These are phyloP conservation scores for Didymellaceae sp. DNA, from an alignment of 2,329 filamentous ascomycete genomes.

Conservation along the genomic window DNA sequence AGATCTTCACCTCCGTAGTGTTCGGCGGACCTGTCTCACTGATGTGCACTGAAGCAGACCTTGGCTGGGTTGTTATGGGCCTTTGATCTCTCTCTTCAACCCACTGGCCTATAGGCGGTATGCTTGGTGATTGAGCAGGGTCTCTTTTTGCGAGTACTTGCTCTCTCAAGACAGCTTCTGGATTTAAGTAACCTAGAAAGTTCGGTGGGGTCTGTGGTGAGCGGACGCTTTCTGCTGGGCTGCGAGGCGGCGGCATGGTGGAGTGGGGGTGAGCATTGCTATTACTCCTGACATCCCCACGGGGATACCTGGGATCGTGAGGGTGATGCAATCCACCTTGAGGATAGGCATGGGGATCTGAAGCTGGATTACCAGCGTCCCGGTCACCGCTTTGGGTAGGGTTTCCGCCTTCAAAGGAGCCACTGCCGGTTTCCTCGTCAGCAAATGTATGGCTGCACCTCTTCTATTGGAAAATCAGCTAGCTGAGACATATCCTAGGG, in stretches of 20 bases:
- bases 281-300: constrained; percentile 33
- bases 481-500: not conserved
- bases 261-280: constrained; percentile 30
- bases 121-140: constrained; percentile 36
- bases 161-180: constrained; percentile 55
- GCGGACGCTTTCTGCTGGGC: constrained; percentile 38
- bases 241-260: constrained; percentile 43
- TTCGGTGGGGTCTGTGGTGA: constrained; percentile 46
- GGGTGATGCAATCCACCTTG: constrained; percentile 31
- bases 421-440: constrained; percentile 44
- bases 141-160: constrained; percentile 47
- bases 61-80: constrained; percentile 29
- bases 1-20: constrained; percentile 40
- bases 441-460: constrained; percentile 52
- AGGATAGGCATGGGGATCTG: constrained; percentile 36
- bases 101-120: constrained; percentile 46
- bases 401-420: constrained; percentile 43
- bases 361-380: constrained; percentile 39
- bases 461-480: constrained; percentile 38
- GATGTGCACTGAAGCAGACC: constrained; percentile 31
- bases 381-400: constrained; percentile 48
- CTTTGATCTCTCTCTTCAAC: constrained; percentile 41
- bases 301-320: constrained; percentile 33
- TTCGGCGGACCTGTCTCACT: constrained; percentile 42
- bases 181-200: constrained; percentile 56